Evolutionary conservation across 495 filamentous ascomycete genomes (phyloP).

Genomic region (Aspergillus incahuasiensis): DNA sequence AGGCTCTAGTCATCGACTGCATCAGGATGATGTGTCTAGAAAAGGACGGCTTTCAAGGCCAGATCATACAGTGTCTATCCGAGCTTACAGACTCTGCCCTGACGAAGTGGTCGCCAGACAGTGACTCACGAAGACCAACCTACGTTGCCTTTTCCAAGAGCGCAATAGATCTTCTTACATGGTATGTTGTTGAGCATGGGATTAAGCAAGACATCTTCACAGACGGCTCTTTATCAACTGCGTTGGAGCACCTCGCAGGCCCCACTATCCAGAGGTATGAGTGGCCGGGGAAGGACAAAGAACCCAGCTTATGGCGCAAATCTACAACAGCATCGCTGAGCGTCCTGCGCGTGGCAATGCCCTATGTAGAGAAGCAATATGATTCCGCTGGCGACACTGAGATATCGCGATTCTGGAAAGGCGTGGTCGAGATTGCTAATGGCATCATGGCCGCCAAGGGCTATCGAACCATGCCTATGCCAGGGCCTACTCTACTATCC

Average conservation of each 20-base stretch:
- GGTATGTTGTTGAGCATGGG: constrained; percentile 58
- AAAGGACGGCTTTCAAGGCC: constrained; percentile 58
- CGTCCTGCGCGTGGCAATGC: constrained; percentile 63
- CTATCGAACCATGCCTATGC: constrained; percentile 26
- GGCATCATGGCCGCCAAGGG: constrained; percentile 40
- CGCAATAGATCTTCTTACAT: constrained; percentile 64
- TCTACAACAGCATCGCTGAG: constrained; percentile 65
- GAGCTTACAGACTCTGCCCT: constrained; percentile 61
- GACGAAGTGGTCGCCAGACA: constrained; percentile 41
- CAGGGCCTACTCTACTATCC: constrained; percentile 23
- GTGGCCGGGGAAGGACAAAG: constrained; percentile 52
- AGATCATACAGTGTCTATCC: constrained; percentile 62
- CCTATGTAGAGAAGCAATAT: constrained; percentile 53
- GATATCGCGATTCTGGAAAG: constrained; percentile 38
- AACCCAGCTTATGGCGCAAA: constrained; percentile 70
- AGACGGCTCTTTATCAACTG: constrained; percentile 54
- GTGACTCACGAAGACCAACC: constrained; percentile 52
- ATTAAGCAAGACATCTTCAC: constrained; percentile 60
- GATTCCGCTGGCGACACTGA: constrained; percentile 22
- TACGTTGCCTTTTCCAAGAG: constrained; percentile 83
- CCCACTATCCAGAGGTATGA: constrained; percentile 74
- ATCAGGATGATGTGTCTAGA: constrained; percentile 69
- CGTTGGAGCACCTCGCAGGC: constrained; percentile 58
- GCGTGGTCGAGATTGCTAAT: constrained; percentile 34
- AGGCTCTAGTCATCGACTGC: constrained; percentile 66